Conservation (phyloP, 23 red algal species). For the Agarophyton chilense region DNA sequence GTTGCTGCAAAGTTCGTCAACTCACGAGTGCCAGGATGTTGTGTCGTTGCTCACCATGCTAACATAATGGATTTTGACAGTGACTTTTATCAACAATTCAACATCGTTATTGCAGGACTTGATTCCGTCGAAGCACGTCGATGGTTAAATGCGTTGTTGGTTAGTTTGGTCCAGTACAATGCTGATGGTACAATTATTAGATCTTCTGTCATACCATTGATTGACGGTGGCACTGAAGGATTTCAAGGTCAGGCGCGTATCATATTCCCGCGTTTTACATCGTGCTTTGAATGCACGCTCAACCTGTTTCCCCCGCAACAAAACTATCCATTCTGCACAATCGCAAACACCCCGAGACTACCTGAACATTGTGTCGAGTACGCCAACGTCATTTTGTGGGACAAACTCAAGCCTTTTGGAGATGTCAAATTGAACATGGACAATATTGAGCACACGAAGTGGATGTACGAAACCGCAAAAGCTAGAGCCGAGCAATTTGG, state of each 20-base stretch:
- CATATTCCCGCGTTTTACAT: conserved; percentile 79
- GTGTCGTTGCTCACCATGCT: conserved; percentile 70
- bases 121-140: conserved; percentile 95
- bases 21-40: conserved; percentile 54
- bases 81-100: conserved; percentile 87
- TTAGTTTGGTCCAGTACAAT: conserved; percentile 67
- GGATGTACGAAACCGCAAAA: conserved; percentile 76
- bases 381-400: conserved; percentile 83
- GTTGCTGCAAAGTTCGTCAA: conserved; percentile 78
- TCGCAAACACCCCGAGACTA: conserved; percentile 89
- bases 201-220: conserved; percentile 78
- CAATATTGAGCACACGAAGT: conserved; percentile 85
- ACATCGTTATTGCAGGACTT: conserved; percentile 90
- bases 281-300: conserved; percentile 96
- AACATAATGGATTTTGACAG: conserved; percentile 70
- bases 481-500: conserved; percentile 86
- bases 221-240: conserved; percentile 96
- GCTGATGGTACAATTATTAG: conserved; percentile 46
- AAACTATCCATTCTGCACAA: conserved; percentile 87
- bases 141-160: conserved; percentile 90
- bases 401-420: conserved; percentile 72
- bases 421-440: conserved; percentile 77
- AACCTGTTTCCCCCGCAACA: conserved; percentile 68
- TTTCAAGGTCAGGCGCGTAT: conserved; percentile 90
- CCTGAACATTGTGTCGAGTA: conserved; percentile 99